Conservation (phyloP, 2,329 filamentous ascomycete species). For the Trichoderma hamatum region DNA sequence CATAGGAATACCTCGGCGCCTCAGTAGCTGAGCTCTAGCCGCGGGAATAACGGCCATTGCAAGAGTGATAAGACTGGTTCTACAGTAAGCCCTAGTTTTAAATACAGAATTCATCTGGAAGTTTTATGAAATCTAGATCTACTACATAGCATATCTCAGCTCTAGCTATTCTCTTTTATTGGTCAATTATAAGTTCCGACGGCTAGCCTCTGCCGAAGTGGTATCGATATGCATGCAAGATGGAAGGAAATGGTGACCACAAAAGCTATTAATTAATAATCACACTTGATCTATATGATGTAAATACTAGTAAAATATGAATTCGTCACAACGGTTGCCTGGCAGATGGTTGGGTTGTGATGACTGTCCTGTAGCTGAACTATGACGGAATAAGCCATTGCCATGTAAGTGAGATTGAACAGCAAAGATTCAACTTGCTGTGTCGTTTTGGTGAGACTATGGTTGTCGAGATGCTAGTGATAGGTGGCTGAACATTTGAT, state of each 20-base stretch:
- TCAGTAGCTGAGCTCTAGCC: neutral
- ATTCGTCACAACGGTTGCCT: neutral
- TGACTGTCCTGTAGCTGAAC: neutral
- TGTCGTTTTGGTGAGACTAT: too few relatives aligned
- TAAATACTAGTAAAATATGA: neutral
- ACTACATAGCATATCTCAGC: neutral
- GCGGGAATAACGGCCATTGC: neutral
- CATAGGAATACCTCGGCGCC: neutral
- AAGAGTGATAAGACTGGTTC: neutral
- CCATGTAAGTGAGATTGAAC: too few relatives aligned
- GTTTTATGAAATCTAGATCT: neutral
- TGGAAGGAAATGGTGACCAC: neutral
- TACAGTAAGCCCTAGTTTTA: neutral
- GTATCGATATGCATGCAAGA: neutral
- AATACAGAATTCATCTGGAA: neutral
- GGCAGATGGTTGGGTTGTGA: neutral
- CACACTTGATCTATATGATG: neutral
- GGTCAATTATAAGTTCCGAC: neutral
- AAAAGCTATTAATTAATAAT: neutral
- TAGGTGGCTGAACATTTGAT: too few relatives aligned
- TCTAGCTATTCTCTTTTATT: neutral
- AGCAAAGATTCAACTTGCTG: too few relatives aligned
- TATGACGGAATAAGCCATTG: too few relatives aligned
- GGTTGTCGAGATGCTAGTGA: too few relatives aligned
- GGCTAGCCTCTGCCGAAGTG: neutral